These are phyloP conservation scores for Galerina sulciceps DNA, from an alignment of 768 basidiomycete species.

Conservation along the genomic window DNA sequence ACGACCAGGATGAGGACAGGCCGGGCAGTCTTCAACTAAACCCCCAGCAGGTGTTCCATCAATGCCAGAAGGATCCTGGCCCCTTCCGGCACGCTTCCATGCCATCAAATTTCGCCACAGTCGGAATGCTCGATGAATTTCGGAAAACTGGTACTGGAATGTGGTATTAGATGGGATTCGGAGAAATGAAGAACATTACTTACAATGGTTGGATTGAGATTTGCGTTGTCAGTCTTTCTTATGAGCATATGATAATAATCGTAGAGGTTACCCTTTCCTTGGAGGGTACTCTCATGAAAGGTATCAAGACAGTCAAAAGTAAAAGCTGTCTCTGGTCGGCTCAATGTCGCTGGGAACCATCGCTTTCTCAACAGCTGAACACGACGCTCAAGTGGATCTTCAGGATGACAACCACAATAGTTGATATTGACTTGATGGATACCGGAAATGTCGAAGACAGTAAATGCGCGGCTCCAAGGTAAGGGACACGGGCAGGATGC, in stretches of 20 bases:
- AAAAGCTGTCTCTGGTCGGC: conserved; percentile 8
- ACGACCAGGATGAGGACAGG: conserved; percentile 18
- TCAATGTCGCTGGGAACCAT: conserved; percentile 11
- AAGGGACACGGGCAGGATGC: conserved; percentile 7
- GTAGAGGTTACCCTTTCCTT: conserved; percentile 12
- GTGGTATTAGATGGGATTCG: not conserved
- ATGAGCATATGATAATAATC: conserved; percentile 14
- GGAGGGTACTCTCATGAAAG: conserved; percentile 11
- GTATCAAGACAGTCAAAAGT: conserved; percentile 14
- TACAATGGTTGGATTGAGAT: not conserved
- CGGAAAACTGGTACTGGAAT: conserved; percentile 10
- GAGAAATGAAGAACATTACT: not conserved
- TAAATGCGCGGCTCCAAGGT: conserved; percentile 5
- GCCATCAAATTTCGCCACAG: conserved; percentile 16
- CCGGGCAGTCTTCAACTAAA: conserved; percentile 15
- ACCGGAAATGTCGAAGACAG: conserved; percentile 15
- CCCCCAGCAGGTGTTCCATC: not conserved
- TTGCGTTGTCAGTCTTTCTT: not conserved
- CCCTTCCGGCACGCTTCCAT: conserved; percentile 15
- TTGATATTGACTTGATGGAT: conserved; percentile 11
- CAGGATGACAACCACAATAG: conserved; percentile 9
- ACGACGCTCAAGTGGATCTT: not conserved
- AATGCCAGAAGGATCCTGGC: conserved; percentile 9
- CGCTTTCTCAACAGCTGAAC: conserved; percentile 8
- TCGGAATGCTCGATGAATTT: conserved; percentile 10